A percentile compares a stretch with the other conserved stretches of the same genome.
Conservation (phyloP, 2,329 filamentous ascomycete species). For the Colletotrichum chlorophyti region DNA sequence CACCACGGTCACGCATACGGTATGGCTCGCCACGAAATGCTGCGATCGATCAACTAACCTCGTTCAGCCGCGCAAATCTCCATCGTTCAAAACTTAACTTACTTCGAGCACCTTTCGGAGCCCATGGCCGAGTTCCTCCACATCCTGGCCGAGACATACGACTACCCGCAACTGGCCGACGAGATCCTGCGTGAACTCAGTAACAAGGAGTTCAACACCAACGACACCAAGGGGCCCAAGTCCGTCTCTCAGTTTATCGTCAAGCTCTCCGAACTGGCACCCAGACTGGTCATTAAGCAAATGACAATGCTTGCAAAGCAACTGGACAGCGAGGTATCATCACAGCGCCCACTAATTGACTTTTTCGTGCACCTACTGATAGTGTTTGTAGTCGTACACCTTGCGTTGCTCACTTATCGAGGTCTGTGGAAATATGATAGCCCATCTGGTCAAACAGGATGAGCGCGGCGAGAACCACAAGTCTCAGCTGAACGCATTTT, state of each 20-base stretch:
- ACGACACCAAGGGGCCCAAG: conserved; percentile 93
- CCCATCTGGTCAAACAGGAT: conserved; percentile 87
- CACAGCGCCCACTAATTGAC: not conserved
- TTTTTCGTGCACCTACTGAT: not conserved
- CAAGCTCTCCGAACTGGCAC: conserved; percentile 90
- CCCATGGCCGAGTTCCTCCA: conserved; percentile 99
- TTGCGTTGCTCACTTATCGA: conserved; percentile 93
- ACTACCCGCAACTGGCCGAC: conserved; percentile 93
- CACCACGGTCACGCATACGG: conserved; percentile 97
- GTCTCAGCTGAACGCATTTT: conserved; percentile 94
- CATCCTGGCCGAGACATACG: conserved; percentile 95
- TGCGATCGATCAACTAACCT: conserved; percentile 36
- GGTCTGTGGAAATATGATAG: conserved; percentile 94
- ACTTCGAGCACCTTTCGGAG: conserved; percentile 98
- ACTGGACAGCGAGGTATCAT: conserved; percentile 91
- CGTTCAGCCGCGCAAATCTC: conserved; percentile 87
- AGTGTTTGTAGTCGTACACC: conserved; percentile 76
- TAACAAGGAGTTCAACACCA: conserved; percentile 97
- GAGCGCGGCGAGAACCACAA: conserved; percentile 93
- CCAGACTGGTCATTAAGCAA: conserved; percentile 93
- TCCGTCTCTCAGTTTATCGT: conserved; percentile 94
- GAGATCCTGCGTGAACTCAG: conserved; percentile 93
- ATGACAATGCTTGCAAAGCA: conserved; percentile 96
- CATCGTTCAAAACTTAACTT: conserved; percentile 96
- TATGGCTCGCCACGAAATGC: no score